Evolutionary conservation across 31 red algal genomes (phyloP).

Genomic region (Odonthalia washingtoniensis): DNA sequence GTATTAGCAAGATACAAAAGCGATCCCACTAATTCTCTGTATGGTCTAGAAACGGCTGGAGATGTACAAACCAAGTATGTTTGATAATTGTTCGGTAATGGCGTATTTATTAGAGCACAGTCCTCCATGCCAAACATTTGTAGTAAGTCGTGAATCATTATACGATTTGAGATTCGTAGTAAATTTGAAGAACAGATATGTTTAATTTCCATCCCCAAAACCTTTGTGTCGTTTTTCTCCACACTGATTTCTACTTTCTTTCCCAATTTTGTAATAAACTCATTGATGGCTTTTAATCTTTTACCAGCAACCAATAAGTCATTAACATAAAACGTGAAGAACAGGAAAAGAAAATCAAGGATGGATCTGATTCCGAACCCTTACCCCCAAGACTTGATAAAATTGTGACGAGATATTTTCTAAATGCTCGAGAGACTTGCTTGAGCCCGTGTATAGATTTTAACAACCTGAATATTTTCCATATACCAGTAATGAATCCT

Average conservation of each 20-base stretch:
- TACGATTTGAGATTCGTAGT: no score
- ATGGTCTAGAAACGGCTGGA: neutral
- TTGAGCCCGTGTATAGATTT: conserved; percentile 37
- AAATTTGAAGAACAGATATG: no score
- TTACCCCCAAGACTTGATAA: neutral
- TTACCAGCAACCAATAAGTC: no score
- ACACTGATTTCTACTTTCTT: no score
- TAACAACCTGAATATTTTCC: neutral
- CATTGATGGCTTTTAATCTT: no score
- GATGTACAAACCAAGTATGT: neutral
- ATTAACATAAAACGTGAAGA: no score
- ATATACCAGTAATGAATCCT: conserved; percentile 28
- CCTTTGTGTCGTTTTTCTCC: no score
- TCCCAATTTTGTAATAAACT: no score
- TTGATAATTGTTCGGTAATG: no score
- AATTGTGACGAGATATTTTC: neutral
- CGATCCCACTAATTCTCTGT: neutral
- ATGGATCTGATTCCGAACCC: no score
- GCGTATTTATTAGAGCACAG: neutral
- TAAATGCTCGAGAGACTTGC: conserved; percentile 18
- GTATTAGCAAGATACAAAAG: conserved; percentile 5
- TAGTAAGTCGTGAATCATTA: neutral
- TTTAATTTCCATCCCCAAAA: no score
- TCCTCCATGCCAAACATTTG: neutral
- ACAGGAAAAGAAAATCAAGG: no score